Percentiles rank a stretch among this genome's conserved stretches.
Evolutionary conservation across 108 stramenopile genomes (phyloP).

Genomic region (Cyclotella atomus): DNA sequence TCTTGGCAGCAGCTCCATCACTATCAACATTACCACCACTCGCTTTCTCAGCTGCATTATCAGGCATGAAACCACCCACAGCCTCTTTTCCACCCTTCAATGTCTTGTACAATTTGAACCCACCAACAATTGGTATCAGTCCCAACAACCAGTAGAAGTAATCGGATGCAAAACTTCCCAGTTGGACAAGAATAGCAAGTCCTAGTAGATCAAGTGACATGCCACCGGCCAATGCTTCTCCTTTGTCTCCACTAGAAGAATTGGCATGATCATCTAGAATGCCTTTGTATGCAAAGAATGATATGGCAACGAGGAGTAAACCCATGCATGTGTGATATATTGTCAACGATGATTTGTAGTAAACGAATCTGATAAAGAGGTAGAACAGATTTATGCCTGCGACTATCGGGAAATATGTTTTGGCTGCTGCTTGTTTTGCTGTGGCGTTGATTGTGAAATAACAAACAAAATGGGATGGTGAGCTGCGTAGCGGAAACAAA

Average conservation of each 20-base stretch:
- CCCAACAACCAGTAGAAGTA: constrained; percentile 53
- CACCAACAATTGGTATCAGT: constrained; percentile 30
- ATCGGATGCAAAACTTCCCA: constrained; percentile 44
- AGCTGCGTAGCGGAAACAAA: background rate
- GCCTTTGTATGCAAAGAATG: constrained; percentile 52
- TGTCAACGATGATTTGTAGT: constrained; percentile 10
- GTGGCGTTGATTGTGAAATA: background rate
- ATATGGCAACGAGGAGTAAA: constrained; percentile 32
- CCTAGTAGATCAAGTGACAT: constrained; percentile 63
- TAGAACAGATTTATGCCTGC: constrained; percentile 49
- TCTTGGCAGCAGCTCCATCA: constrained; percentile 35
- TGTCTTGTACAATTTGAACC: constrained; percentile 44
- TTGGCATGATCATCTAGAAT: constrained; percentile 57
- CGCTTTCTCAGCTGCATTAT: constrained; percentile 18
- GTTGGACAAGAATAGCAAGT: constrained; percentile 55
- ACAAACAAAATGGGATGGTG: background rate
- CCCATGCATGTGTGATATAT: constrained; percentile 32
- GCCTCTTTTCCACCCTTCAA: constrained; percentile 7
- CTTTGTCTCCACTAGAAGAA: constrained; percentile 10
- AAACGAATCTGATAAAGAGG: constrained; percentile 38
- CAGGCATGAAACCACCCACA: constrained; percentile 6
- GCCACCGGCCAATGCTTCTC: constrained; percentile 58
- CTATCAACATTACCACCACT: background rate
- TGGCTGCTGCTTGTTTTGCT: constrained; percentile 55
- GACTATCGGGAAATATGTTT: constrained; percentile 58